Evolutionary conservation across 345 rosid species (phyloP), one percentile per base, ranked within the genome.

Genomic region (Ceriops tagal): DNA sequence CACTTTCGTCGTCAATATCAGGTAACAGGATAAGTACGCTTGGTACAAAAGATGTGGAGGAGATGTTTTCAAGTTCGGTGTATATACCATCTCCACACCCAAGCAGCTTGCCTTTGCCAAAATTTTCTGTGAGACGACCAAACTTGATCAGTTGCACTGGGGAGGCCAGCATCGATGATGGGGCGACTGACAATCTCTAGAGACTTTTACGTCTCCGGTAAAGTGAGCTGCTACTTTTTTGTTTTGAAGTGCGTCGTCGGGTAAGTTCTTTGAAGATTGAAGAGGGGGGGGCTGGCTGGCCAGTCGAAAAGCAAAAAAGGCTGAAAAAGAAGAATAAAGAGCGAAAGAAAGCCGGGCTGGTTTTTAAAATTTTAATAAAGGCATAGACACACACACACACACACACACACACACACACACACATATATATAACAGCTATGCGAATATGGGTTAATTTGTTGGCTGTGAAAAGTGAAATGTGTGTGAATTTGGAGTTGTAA

Each of bases 121-220:
- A 59, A 61, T 77, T 77, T 47, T 67, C 63, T 8, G 18, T 68
- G 24, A 77, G 72, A 13, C 19, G 49, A 66, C 70, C 76, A 16
- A 77, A 77, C 13, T 68, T 68, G 60, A 31, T 47, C 20, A 66
- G 80, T 30, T 71, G 76, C 67, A 68, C 76, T 3, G 73, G 65
- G 5, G 73, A 71, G 58, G 80, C 75, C 4, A 85, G 76, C 3
- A 68, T 78, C 19, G 90, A 81, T 7, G 73, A 75, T 47, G 89
- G 87, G 39, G 91, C 92, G 27, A 76, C 91, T 5, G 87, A 86
- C 65, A 75, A 78, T 66, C 89, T 80, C 83, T 85, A 89, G 53
- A 84, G 91, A 52, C 79, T 87, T 53, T 73, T 88, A 64, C 89
- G 87, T 71, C 85, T 91, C 80, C 84, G 76, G 62, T 88, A 84